Base-by-base conservation (phyloP, 305 asterid species). In the Solanum hybrid region DNA sequence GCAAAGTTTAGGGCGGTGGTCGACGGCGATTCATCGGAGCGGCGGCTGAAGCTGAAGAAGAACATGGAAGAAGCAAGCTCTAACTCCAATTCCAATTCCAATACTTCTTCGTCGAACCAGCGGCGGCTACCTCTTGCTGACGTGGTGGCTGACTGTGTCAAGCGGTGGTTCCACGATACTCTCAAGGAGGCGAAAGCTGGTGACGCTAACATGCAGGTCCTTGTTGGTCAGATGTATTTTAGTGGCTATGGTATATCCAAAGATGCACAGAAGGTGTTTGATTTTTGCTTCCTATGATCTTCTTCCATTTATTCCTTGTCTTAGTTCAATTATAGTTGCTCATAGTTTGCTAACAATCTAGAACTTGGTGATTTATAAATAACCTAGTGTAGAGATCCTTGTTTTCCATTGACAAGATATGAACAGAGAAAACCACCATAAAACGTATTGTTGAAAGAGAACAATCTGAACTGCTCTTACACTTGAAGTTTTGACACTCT, bases 221-320 rank as follows among this genome's bases (percentile, higher is more conserved):
- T 97, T 75, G 98, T 95, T 88, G 98, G 98, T 78, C 98, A 97
- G 98, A 97, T 97, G 99, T 97, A 96, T 94, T 89, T 75, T 71
- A 94, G 95, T 87, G 98, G 98, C 35, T 97, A 95, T 90, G 99
- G 99, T 35, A 93, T 95, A 32, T 91, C 94, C 1, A 93, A 79
- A 88, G 96, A 97, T 91, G 92, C 90, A 72, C 95, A 94, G 76
- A 95, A 93, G 99, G 98, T 96, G 88, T 78, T 84, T 90, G 89
- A 6, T 69, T 34, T 76, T 56, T 22, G 32, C 24, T 29, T 6
- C 60, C 77, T 45, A 15, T 22, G 38, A 29, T 66, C 38, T 77
- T 19, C 10, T 78, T 56, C 36, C 29, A 14, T 45, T 29, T 45
- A 4, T 82, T 82, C 71, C 37, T 42, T 27, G 71, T 15, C 27